A percentile compares a stretch with the other conserved stretches of the same genome.
These are phyloP conservation scores for Apiotrichum porosum DNA, from an alignment of 1,284 basidiomycete genomes.

Conservation along the genomic window DNA sequence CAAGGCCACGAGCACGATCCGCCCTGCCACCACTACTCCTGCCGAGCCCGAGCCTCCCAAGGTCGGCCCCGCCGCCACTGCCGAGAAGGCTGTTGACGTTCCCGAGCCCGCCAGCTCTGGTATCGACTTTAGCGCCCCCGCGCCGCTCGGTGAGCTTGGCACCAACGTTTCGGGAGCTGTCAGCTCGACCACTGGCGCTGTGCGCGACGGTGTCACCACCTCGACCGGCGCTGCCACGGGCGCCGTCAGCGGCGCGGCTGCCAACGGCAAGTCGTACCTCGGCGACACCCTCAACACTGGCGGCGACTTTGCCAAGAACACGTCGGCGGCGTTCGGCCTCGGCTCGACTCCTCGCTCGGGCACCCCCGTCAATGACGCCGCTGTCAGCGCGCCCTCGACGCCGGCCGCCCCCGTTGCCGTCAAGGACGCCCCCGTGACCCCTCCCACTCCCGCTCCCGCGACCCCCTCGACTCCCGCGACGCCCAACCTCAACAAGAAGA, in stretches of 20 bases:
- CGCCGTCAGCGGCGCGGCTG: not conserved
- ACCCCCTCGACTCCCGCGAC: slow-evolving; percentile 1
- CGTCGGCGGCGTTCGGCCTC: slow-evolving; percentile 1
- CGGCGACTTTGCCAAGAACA: slow-evolving; percentile 5
- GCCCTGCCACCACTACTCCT: too few relatives aligned
- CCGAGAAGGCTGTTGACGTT: too few relatives aligned
- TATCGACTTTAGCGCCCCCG: not conserved
- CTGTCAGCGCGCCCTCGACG: not conserved
- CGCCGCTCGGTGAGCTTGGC: not conserved
- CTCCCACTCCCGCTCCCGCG: slow-evolving; percentile 8
- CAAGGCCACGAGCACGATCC: too few relatives aligned
- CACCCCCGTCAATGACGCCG: not conserved
- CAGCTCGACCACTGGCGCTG: too few relatives aligned
- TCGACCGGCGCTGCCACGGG: not conserved
- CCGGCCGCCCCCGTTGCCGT: not conserved
- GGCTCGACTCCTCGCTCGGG: not conserved
- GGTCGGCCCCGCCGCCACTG: too few relatives aligned
- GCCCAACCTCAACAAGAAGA: slow-evolving; percentile 17
- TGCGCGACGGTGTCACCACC: not conserved
- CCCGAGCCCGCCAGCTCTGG: not conserved
- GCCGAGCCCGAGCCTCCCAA: too few relatives aligned
- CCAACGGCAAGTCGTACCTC: not conserved
- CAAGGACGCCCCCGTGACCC: not conserved
- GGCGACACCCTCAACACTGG: not conserved
- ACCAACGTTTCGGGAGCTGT: too few relatives aligned